Base-by-base conservation (phyloP, 192 early-diverging fungal species). In the Podila epicladia region DNA sequence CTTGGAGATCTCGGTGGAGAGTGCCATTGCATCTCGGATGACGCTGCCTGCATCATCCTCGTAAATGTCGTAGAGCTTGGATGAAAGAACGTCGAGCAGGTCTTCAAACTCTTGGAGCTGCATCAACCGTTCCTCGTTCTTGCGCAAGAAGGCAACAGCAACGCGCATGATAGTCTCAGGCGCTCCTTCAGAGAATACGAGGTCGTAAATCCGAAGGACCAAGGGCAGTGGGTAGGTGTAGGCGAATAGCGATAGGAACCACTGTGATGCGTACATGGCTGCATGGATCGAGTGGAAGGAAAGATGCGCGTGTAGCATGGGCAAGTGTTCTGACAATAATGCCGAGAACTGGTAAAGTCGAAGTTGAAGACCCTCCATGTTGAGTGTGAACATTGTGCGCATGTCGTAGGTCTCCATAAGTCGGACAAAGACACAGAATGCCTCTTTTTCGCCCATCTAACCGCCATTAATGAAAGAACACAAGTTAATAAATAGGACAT, bases 241-340 rank as follows among this genome's bases (percentile, higher is more conserved):
- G 2, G 98, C 97, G 89, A 99, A 99, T 37, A 97, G 83, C 0
- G 98, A 97, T 75, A 99, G 85, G 85, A 97, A 98, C 98, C 98
- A 99, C 72, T 97, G 96, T 0, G 95, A 95, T 5, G 95, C 97
- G 66, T 95, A 99, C 95, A 97, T 97, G 48, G 91, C 91, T 1
- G 93, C 87, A 58, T 92, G 85, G 49, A 97, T 89, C 24, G 93
- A 91, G 32, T 93, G 90, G 41, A 67, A 58, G 1, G 88, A 86
- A 22, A 99, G 84, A 74, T 99, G 98, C n/a, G 88, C 84, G 58
- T 85, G 84, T 20, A 98, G 82, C 31, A 86, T 83, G 15, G 97
- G 98, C 29, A 94, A 76, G 9, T 92, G 85, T 77, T 97, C 93
- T 6, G 86, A 70, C 15, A 97, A 86, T 62, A 98, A 82, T 50